phyloP scores from a whole-genome alignment of 176 grass and related monocot genomes.

The Phragmites australis region DNA sequence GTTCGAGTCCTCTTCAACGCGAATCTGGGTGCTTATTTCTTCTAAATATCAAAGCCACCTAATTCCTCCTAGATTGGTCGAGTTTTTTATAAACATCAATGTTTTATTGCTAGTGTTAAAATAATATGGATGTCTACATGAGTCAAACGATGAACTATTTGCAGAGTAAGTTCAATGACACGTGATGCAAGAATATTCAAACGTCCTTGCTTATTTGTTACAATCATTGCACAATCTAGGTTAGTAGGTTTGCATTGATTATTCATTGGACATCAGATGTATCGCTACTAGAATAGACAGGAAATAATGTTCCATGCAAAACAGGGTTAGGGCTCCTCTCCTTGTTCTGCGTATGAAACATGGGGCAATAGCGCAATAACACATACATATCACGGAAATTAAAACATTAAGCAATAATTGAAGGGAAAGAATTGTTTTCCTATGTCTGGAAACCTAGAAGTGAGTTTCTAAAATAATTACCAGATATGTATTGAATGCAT shows the following conservation, averaged over 20 bases:
- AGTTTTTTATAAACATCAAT: not conserved
- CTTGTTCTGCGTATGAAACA: not conserved
- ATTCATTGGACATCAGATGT: not conserved
- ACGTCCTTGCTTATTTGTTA: constrained; percentile 17
- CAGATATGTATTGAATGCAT: constrained; percentile 90
- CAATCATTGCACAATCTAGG: not conserved
- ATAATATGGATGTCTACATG: not conserved
- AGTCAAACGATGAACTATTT: not conserved
- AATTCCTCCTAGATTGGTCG: too few species aligned
- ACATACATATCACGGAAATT: not conserved
- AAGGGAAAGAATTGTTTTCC: constrained; percentile 9
- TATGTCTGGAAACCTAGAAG: constrained; percentile 25
- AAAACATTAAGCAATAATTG: constrained; percentile 12
- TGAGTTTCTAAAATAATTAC: constrained; percentile 49
- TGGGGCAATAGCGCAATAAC: not conserved
- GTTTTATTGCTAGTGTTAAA: not conserved
- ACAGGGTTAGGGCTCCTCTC: not conserved
- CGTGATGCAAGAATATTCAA: not conserved
- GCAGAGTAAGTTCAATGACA: not conserved
- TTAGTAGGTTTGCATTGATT: not conserved
- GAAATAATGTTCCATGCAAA: constrained; percentile 2
- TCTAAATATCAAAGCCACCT: too few species aligned
- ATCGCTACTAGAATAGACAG: constrained; percentile 1
- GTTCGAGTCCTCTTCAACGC: too few species aligned
- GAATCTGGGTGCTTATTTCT: too few species aligned